These are phyloP conservation scores for Metschnikowia kunwiensis DNA, from an alignment of 805 yeast species.

Conservation along the genomic window DNA sequence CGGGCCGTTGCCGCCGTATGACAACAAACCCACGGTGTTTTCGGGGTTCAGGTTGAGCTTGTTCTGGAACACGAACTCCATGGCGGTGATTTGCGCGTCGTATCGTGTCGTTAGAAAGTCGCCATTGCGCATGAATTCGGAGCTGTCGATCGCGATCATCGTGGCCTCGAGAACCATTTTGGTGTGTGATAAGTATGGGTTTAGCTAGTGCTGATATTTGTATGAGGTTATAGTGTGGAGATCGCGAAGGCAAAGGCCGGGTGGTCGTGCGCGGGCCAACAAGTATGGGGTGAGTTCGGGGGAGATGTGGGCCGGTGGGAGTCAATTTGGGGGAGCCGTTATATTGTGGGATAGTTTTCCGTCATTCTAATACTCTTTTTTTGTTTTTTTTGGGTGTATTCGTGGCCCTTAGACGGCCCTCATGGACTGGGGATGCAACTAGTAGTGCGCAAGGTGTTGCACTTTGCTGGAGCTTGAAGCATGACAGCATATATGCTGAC, in stretches of 20 bases:
- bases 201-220: not conserved
- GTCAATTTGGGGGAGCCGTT: too few relatives aligned
- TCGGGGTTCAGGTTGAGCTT: constrained; percentile 91
- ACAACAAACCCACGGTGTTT: constrained; percentile 85
- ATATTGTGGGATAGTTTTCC: too few relatives aligned
- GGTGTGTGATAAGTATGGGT: not conserved
- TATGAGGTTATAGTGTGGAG: not conserved
- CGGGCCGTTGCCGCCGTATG: constrained; percentile 82
- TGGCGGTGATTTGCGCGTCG: constrained; percentile 89
- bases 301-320: too few relatives aligned
- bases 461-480: too few relatives aligned
- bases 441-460: too few relatives aligned
- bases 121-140: constrained; percentile 94
- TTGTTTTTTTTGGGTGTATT: not conserved
- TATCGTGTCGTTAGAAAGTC: constrained; percentile 86
- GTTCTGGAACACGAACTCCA: constrained; percentile 79
- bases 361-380: not conserved
- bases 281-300: not conserved
- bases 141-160: constrained; percentile 91
- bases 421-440: too few relatives aligned
- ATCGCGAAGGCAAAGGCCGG: not conserved
- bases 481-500: too few relatives aligned
- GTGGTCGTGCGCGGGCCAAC: constrained; percentile 3
- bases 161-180: constrained; percentile 94
- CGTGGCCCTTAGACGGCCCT: too few relatives aligned